Evolutionary conservation across 2,329 filamentous ascomycete species (phyloP), one percentile per base, ranked within the genome.

Genomic region (Aspergillus sp.): DNA sequence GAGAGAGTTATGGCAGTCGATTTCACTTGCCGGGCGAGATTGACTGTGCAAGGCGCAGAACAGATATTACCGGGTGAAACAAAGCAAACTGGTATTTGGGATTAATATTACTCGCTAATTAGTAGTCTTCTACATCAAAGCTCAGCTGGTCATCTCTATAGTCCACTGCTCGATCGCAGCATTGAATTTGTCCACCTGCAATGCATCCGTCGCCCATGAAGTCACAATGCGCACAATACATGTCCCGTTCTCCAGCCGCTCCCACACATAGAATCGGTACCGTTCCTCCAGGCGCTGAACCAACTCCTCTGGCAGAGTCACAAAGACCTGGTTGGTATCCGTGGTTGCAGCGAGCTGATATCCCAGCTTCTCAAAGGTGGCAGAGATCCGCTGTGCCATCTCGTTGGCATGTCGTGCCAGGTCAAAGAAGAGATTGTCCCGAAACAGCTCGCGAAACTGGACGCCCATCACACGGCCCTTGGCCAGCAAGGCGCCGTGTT

Each of bases 321-420:
- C 76, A 65, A 81, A 81, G 2, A 81, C 78, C 58, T 81, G 78
- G 48, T 81, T 81, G 7, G 78, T 81, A 62, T 79, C 74, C 1
- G 78, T 80, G 17, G 70, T 70, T 0, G 76, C 77, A 14, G 67
- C 68, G 6, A 80, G 58, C 0, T 61, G 58, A 60, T 72, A 79
- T 0, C 78, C 78, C 1, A 74, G 65, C 0, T 64, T 63, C 2
- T 71, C 68, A 17, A 81, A 74, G n/a, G 71, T 72, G 1, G 57
- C 63, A 0, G 78, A 78, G 3, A 81, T 69, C 45, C 64, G 70
- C 56, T 72, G 68, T 0, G 78, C 79, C 41, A 76, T 74, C 0
- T 63, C 36, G 49, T 80, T 81, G 17, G 75, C 78, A 52, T 74
- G 67, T 0, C 64, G 57, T 0, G 78, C 78, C 2, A 81, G 64